Evolutionary conservation across 768 basidiomycete species (phyloP).

Genomic region (Rubroboletus satanas): DNA sequence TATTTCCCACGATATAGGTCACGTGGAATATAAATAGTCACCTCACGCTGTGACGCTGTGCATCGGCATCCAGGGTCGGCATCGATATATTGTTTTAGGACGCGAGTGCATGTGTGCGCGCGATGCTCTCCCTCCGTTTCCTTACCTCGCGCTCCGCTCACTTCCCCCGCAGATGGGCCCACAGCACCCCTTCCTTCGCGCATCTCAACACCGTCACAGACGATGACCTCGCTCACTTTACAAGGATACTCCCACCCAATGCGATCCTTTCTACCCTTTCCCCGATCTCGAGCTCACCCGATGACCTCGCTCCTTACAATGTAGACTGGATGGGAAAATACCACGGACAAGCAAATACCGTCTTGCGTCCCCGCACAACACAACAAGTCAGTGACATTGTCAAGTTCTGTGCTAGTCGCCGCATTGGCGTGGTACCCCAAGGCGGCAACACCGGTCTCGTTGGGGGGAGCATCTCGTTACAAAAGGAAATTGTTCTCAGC

Average conservation of each 20-base stretch:
- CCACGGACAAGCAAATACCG: slow-evolving; percentile 74
- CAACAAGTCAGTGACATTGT: slow-evolving; percentile 86
- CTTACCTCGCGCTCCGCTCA: neutral
- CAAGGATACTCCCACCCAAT: slow-evolving; percentile 56
- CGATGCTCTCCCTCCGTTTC: slow-evolving; percentile 7
- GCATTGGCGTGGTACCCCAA: slow-evolving; percentile 92
- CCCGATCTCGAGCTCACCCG: slow-evolving; percentile 41
- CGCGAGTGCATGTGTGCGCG: neutral
- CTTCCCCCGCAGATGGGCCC: slow-evolving; percentile 15
- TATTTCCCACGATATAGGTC: slow-evolving; percentile 15
- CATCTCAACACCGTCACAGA: slow-evolving; percentile 48
- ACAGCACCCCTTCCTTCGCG: slow-evolving; percentile 20
- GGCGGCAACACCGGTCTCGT: slow-evolving; percentile 98
- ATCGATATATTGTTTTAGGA: neutral
- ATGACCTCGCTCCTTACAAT: slow-evolving; percentile 79
- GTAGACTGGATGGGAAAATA: slow-evolving; percentile 97
- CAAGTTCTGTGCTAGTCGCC: slow-evolving; percentile 76
- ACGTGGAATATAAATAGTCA: neutral
- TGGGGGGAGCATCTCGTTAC: slow-evolving; percentile 86
- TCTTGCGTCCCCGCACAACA: slow-evolving; percentile 85
- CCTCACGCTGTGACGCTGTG: neutral
- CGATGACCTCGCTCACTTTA: slow-evolving; percentile 63
- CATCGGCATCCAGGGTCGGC: neutral
- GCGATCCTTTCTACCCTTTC: slow-evolving; percentile 68
- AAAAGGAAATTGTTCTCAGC: slow-evolving; percentile 84